Evolutionary conservation across 1,284 basidiomycete genomes (phyloP).

Genomic region (Pseudozyma flocculosa): DNA sequence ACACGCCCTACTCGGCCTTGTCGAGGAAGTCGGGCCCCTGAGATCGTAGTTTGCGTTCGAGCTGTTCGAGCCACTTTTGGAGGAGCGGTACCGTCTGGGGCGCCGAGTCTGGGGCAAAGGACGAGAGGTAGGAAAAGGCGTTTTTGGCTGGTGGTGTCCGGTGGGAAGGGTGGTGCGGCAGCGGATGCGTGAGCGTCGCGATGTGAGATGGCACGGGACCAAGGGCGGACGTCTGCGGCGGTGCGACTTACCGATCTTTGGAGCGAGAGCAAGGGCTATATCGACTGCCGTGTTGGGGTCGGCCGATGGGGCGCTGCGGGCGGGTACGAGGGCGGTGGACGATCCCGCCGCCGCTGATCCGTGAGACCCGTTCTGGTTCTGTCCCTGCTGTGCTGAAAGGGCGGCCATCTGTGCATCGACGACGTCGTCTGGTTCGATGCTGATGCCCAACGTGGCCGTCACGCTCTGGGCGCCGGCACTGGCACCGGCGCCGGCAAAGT

Average conservation of each 20-base stretch:
- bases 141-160: constrained; percentile 39
- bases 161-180: constrained; percentile 1
- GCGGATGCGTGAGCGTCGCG: neutral
- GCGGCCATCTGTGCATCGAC: constrained; percentile 46
- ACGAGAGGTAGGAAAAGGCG: constrained; percentile 49
- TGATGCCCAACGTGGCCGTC: constrained; percentile 49
- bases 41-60: constrained; percentile 49
- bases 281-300: constrained; percentile 3
- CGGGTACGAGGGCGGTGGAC: constrained; percentile 2
- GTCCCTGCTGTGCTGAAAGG: constrained; percentile 2
- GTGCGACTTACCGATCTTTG: constrained; percentile 45
- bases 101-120: constrained; percentile 53
- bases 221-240: no score
- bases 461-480: constrained; percentile 3
- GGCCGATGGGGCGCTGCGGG: constrained; percentile 2
- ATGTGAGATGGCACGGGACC: no score
- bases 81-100: constrained; percentile 53
- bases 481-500: neutral
- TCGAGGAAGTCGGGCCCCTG: constrained; percentile 47
- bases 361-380: no score
- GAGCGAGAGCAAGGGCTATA: constrained; percentile 31
- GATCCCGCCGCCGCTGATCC: no score
- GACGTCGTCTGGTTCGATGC: constrained; percentile 42
- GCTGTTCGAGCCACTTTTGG: constrained; percentile 55
- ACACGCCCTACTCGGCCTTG: constrained; percentile 31